Conservation (phyloP, 345 rosid species). For the Erodium maritimum region DNA sequence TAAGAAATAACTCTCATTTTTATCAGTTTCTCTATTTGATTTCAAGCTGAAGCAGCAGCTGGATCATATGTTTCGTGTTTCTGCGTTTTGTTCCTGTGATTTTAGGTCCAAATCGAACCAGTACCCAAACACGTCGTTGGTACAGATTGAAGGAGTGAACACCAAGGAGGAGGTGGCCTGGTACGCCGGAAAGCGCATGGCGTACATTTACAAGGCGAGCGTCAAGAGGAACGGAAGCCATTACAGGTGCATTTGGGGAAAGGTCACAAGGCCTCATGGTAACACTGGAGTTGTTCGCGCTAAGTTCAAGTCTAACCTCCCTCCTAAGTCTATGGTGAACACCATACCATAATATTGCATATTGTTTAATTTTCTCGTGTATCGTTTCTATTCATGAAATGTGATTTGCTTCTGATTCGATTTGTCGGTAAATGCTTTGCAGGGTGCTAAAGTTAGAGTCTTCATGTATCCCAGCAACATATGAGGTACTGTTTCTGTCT, state of each 20-base stretch:
- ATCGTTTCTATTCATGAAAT: neutral
- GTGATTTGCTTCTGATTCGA: neutral
- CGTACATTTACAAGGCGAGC: conserved; percentile 82
- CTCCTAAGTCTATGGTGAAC: conserved; percentile 74
- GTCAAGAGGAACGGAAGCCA: conserved; percentile 62
- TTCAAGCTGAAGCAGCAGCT: no score
- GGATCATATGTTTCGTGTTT: neutral
- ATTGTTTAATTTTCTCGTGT: neutral
- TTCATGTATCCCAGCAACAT: conserved; percentile 92
- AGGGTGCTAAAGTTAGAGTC: conserved; percentile 74
- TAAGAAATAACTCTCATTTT: neutral
- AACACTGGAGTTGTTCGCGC: conserved; percentile 86
- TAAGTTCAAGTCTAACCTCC: conserved; percentile 74
- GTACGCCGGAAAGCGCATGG: conserved; percentile 80
- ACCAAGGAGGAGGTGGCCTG: conserved; percentile 65
- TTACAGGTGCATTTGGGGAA: conserved; percentile 91
- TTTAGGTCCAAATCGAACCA: conserved; percentile 78
- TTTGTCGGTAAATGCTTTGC: conserved; percentile 6
- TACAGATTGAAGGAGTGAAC: conserved; percentile 84
- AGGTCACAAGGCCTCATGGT: conserved; percentile 79
- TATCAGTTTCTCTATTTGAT: neutral
- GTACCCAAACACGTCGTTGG: conserved; percentile 63
- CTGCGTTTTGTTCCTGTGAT: neutral
- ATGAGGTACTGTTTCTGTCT: conserved; percentile 28
- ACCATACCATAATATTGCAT: neutral